A percentile compares a stretch with the other conserved stretches of the same genome.
phyloP scores from a whole-genome alignment of 2,329 filamentous ascomycete genomes.

The Trichoderma semiorbis region DNA sequence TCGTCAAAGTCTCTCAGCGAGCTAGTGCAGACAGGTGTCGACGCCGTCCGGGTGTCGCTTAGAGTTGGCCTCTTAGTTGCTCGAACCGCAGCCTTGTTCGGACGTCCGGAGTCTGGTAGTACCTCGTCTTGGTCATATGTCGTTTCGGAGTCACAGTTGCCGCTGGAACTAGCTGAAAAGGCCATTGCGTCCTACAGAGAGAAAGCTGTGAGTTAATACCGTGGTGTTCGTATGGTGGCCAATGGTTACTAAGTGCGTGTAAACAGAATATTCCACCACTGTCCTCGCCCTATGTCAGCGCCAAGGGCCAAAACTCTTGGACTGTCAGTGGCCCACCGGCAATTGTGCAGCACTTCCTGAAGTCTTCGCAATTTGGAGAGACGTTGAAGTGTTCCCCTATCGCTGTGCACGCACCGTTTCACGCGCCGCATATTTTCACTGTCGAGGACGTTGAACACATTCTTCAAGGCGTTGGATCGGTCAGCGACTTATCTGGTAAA shows the following conservation, averaged over 20 bases:
- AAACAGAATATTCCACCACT: neutral
- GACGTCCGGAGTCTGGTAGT: neutral
- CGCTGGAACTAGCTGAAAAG: neutral
- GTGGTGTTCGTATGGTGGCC: too few species aligned
- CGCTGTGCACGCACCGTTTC: constrained; percentile 4
- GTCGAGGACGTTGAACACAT: neutral
- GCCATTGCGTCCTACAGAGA: neutral
- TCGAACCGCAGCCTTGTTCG: constrained; percentile 9
- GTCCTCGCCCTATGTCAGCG: constrained; percentile 14
- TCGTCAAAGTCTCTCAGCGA: constrained; percentile 11
- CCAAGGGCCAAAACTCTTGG: constrained; percentile 1
- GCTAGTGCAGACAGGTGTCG: constrained; percentile 6
- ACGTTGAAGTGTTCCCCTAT: neutral
- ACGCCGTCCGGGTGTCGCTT: constrained; percentile 10
- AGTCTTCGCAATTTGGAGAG: neutral
- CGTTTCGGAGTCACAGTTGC: neutral
- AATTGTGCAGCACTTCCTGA: neutral
- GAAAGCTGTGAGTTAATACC: neutral
- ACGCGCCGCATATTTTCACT: constrained; percentile 11
- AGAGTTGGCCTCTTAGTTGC: constrained; percentile 11
- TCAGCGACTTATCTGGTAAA: neutral
- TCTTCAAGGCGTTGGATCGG: neutral
- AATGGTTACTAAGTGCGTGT: neutral
- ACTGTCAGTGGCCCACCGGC: constrained; percentile 10
- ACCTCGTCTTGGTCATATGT: constrained; percentile 11